Base-by-base conservation (phyloP, 306 rosid genomes). In the Glycine soja region DNA sequence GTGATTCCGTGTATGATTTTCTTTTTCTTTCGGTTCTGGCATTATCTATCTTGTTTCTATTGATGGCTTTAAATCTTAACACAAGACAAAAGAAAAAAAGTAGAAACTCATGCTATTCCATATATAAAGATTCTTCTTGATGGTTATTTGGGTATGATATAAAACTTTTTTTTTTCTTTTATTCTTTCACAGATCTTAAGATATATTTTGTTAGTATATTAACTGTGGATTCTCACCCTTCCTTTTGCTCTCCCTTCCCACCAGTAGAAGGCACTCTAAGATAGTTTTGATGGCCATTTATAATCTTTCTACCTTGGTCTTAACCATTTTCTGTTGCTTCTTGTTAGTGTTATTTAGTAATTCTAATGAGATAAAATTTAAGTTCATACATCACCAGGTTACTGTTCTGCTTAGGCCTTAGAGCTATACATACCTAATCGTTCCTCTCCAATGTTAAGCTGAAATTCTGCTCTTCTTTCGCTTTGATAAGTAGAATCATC, bases 201-300 rank as follows among this genome's bases (percentile, higher is more conserved):
- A 75, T 58, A 59, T 69, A 52, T 52, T 24, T 69, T 58, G n/a
- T 76, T 73, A 59, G 73, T 53, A 8, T 58, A 70, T 80, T 15
- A 11, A 12, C 16, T 52, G 15, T 19, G 32, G 30, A 10, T 40
- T 72, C 1, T 53, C 42, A 6, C 42, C 59, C 43, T 10, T 30
- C 75, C 11, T 59, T 66, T 18, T 36, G 40, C 30, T 46, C 53
- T 52, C 46, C 82, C 34, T 70, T 51, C 64, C 34, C 38, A n/a
- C 51, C 16, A 18, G 10, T n/a, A 45, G 71, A 78, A 67, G 50
- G 62, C 15, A 52, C 40, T 46, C 66, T 30, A 53, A 24, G 45
- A 59, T 85, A 53, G 24, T 68, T 77, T 47, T 58, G 69, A 34
- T 30, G 86, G 58, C 74, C 70, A 15, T 79, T 66, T 50, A 36